Evolutionary conservation across 352 stramenopile species (phyloP).

Genomic region (Phytophthora vignae): DNA sequence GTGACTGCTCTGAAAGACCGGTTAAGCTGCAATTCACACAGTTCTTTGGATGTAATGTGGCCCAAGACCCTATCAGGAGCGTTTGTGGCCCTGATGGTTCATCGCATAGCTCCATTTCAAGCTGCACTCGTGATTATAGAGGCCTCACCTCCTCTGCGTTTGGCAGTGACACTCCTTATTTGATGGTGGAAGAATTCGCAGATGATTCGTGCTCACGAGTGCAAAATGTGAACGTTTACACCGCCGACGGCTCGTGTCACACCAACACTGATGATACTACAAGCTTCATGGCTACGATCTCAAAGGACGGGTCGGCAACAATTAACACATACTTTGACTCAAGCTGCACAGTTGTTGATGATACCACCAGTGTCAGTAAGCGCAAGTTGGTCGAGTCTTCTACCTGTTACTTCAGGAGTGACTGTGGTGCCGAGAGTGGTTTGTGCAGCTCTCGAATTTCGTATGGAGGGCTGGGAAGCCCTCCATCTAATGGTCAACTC

Average conservation of each 20-base stretch:
- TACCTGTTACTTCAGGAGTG: neutral
- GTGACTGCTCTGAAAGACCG: constrained; percentile 1
- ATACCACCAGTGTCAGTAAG: neutral
- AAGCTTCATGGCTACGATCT: constrained; percentile 12
- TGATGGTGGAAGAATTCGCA: constrained; percentile 14
- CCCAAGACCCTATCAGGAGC: neutral
- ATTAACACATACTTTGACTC: constrained; percentile 15
- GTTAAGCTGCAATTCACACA: neutral
- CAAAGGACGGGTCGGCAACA: constrained; percentile 4
- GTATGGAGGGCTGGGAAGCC: constrained; percentile 10
- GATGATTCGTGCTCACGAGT: neutral
- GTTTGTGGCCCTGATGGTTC: neutral
- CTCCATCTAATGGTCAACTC: neutral
- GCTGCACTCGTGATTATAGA: constrained; percentile 2
- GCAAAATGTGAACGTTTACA: neutral
- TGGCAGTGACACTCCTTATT: neutral
- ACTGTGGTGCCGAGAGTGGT: neutral
- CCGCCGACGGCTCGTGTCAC: constrained; percentile 6
- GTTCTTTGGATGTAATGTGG: constrained; percentile 4
- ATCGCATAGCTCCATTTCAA: constrained; percentile 3
- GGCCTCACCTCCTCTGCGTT: neutral
- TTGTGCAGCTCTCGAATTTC: constrained; percentile 4
- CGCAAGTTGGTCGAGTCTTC: constrained; percentile 2
- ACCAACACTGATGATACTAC: constrained; percentile 8
- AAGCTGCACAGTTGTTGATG: neutral